Evolutionary conservation across 169 alveolate species (phyloP).

Genomic region (Plasmodium blacklocki): DNA sequence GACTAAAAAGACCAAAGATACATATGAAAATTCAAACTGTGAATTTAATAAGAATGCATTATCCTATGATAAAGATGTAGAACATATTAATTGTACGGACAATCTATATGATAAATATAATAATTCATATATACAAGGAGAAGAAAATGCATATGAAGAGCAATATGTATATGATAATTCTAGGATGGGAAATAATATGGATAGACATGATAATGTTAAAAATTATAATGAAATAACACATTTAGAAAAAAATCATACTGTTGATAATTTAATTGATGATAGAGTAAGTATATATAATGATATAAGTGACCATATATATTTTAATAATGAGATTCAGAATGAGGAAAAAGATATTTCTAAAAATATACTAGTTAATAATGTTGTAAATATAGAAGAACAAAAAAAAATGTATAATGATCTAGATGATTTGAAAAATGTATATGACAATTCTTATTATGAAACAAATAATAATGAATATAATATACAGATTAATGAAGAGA

Average conservation of each 20-base stretch:
- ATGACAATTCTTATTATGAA: slow-evolving; percentile 5
- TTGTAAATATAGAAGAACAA: background rate
- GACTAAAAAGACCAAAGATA: no score
- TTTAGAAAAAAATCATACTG: background rate
- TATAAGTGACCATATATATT: no score
- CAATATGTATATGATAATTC: background rate
- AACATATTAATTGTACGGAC: background rate
- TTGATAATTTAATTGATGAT: no score
- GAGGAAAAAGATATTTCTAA: slow-evolving; percentile 1
- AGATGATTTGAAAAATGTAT: slow-evolving; percentile 10
- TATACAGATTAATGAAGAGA: slow-evolving; percentile 13
- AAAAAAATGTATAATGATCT: slow-evolving; percentile 4
- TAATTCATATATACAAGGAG: background rate
- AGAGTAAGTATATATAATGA: no score
- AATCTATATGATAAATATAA: no score
- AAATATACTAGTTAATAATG: background rate
- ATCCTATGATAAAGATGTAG: background rate
- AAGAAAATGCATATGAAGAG: background rate
- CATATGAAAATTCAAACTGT: no score
- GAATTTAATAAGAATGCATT: no score
- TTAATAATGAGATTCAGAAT: background rate
- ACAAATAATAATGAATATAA: background rate
- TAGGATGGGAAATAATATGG: background rate
- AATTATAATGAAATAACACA: slow-evolving; percentile 3
- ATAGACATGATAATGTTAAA: slow-evolving; percentile 1